Evolutionary conservation across 1,139 yeast genomes (phyloP), one percentile per base, ranked within the genome.

Genomic region (Petasospora rhodanensis): DNA sequence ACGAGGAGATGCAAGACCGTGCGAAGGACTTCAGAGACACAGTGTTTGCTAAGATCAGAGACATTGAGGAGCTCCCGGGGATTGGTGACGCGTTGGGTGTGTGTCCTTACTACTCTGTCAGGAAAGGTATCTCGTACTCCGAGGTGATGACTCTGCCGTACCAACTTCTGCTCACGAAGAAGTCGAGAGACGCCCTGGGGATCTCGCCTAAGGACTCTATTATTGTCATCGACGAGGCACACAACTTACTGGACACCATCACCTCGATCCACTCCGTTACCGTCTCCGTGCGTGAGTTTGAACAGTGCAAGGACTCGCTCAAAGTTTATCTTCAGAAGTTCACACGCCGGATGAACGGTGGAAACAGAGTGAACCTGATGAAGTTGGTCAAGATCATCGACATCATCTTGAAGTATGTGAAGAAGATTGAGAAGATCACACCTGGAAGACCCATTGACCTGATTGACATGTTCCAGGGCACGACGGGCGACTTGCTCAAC

Each of bases 181-280:
- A 73, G 4, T 70, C 95, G 0, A 64, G 96, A 47, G 65, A 68
- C 4, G 62, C 77, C 0, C 56, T 86, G 30, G 74, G 76, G 1
- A 54, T 89, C 6, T 68, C 78, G 30, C 52, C 89, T 12, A 68
- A 70, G 32, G 70, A 76, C 40, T 69, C 91, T 0, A 71, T 89
- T 6, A 73, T 91, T 1, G 72, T 91, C 4, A 79, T 89, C 23
- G 98, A 89, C 54, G 98, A 89, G 53, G 97, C 97, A 0, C 98
- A 89, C 54, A 89, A 89, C 52, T 61, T 89, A 25, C 55, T 87
- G 20, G 96, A 87, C 46, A 78, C 89, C 0, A 76, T 89, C 5
- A 73, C 80, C 2, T 64, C 83, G 1, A 62, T 89, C 42, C 71
- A 82, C 48, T 85, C 96, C 0, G 70, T 76, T 2, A 57, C 71